Base-by-base conservation (phyloP, 116 monocot genomes). In the Papilionanthe hybrid region DNA sequence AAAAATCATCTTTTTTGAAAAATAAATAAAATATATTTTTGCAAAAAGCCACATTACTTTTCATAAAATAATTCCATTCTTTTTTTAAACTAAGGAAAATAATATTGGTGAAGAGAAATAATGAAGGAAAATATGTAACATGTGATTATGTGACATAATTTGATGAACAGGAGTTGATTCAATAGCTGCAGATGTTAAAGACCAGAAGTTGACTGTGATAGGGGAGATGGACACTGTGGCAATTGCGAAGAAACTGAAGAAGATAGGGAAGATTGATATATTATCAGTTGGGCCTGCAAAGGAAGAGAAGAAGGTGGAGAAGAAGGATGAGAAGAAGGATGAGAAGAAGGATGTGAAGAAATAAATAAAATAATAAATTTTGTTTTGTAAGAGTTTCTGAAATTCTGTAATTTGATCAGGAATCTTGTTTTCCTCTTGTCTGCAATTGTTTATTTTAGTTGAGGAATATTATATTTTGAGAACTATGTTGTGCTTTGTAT, bases 251-350 rank as follows among this genome's bases (percentile, higher is more conserved):
- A 97, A 94, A 78, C 77, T 97, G 66, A 97, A 86, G 85, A 97
- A 94, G 66, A 18, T 94, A 0, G 94, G 94, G 37, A 91, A 88
- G 78, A 85, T 94, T 29, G 97, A 97, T n/a, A 91, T 94, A 9
- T n/a, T 97, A 27, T 88, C 92, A 19, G 97, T 92, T 30, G 97
- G 97, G 25, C 92, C 94, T 19, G 94, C 94, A 0, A 94, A 94
- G 50, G 91, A 97, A 75, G 96, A 94, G 69, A 93, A 96, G 80
- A 92, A 91, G 45, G 89, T 86, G 42, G 88, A 89, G 50, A 89
- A 93, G 82, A 93, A 93, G 67, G 88, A 90, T 7, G 85, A 88
- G 29, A 90, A 91, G 86, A 72, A 86, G 55, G 83, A 86, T 6
- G 81, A 83, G 48, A 86, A 86, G 72, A 86, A 89, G 23, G 80